Conservation (phyloP, 768 basidiomycete genomes). For the Fomitopsis serialis region DNA sequence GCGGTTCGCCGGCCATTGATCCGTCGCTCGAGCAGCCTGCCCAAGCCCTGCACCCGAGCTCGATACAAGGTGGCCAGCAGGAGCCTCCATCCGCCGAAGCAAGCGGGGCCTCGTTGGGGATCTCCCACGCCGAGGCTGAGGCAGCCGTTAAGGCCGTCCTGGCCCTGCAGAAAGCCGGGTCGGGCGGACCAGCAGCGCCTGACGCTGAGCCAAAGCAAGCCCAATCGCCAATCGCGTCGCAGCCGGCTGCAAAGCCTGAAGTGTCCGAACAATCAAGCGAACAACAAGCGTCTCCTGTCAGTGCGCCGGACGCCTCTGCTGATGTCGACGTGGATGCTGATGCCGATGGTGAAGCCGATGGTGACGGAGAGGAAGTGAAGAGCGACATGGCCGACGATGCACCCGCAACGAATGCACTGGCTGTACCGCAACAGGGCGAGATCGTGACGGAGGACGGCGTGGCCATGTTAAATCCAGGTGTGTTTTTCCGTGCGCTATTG, state of each 20-base stretch:
- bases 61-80: slow-evolving; percentile 22
- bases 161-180: not conserved
- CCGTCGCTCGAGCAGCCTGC: slow-evolving; percentile 30
- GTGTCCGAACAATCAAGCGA: not conserved
- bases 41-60: not conserved
- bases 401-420: not conserved
- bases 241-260: not conserved
- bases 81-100: slow-evolving; percentile 27
- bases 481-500: not conserved
- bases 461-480: slow-evolving; percentile 66
- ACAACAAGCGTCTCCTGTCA: not conserved
- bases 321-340: slow-evolving; percentile 4
- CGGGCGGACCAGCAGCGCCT: not conserved
- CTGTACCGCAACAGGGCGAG: slow-evolving; percentile 36
- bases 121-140: not conserved
- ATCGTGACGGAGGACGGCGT: slow-evolving; percentile 61
- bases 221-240: not conserved
- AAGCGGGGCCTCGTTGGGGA: slow-evolving; percentile 14
- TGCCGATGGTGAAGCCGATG: slow-evolving; percentile 3
- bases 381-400: not conserved
- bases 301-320: not conserved
- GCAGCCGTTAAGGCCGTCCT: not conserved
- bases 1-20: slow-evolving; percentile 27
- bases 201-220: not conserved
- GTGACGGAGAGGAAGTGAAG: not conserved